Conservation (phyloP, 1,139 yeast genomes). For the Wickerhamiella infanticola region DNA sequence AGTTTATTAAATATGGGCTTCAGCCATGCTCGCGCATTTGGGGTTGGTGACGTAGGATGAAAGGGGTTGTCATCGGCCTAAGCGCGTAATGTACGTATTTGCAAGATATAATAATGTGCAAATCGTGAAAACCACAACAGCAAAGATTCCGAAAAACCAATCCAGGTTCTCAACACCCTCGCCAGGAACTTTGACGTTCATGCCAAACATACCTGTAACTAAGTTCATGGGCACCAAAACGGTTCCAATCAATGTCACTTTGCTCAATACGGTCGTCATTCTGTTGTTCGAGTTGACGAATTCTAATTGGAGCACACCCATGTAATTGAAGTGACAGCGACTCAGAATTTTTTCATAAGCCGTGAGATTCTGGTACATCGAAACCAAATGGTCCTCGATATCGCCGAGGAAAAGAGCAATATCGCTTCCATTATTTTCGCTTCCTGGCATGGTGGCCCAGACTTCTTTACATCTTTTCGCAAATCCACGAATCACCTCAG, state of each 20-base stretch:
- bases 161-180: conserved; percentile 27
- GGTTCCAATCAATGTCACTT: conserved; percentile 83
- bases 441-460: conserved; percentile 27
- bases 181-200: conserved; percentile 89
- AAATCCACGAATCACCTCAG: conserved; percentile 94
- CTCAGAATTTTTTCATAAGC: conserved; percentile 89
- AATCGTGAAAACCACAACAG: conserved; percentile 32
- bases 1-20: too few relatives aligned
- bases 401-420: conserved; percentile 70
- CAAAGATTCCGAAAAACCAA: conserved; percentile 59
- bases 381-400: conserved; percentile 92
- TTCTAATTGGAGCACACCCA: conserved; percentile 89
- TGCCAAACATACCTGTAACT: conserved; percentile 86
- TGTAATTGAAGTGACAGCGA: conserved; percentile 78
- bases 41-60: background rate
- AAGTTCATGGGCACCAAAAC: conserved; percentile 78
- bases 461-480: conserved; percentile 87
- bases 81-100: conserved; percentile 4
- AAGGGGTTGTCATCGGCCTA: background rate
- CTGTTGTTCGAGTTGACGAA: conserved; percentile 72
- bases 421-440: conserved; percentile 16
- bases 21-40: too few relatives aligned
- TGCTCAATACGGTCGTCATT: conserved; percentile 74
- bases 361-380: conserved; percentile 81
- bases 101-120: conserved; percentile 20